phyloP scores from a whole-genome alignment of 1,284 basidiomycete genomes.

The Rhodotorula mucilaginosa region DNA sequence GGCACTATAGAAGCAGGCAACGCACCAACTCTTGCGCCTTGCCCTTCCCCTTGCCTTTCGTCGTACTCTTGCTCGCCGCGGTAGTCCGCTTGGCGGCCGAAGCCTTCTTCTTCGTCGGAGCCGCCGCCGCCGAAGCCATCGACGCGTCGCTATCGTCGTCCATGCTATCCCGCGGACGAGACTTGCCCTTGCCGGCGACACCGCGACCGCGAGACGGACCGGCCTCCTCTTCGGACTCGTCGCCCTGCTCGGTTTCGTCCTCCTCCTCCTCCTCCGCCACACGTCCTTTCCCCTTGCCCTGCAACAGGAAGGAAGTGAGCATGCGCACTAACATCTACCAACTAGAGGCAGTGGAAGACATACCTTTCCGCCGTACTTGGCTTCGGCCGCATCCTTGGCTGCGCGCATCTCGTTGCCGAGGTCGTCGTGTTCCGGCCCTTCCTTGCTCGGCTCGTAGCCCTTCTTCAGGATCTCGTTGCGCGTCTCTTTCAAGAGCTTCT shows the following conservation, averaged over 20 bases:
- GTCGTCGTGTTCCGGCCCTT: conserved; percentile 37
- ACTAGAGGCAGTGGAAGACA: background rate
- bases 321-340: too few species aligned
- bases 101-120: conserved; percentile 25
- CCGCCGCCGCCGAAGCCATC: conserved; percentile 19
- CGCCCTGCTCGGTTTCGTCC: conserved; percentile 14
- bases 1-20: background rate
- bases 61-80: conserved; percentile 44
- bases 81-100: background rate
- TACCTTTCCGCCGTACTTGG: conserved; percentile 39
- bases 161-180: conserved; percentile 25
- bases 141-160: conserved; percentile 28
- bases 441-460: conserved; percentile 27
- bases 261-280: conserved; percentile 13
- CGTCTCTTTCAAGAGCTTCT: conserved; percentile 36
- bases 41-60: conserved; percentile 27
- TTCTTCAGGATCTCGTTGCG: conserved; percentile 34
- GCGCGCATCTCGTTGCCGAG: conserved; percentile 26
- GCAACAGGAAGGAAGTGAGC: background rate
- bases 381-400: conserved; percentile 40
- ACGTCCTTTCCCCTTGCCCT: conserved; percentile 29
- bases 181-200: conserved; percentile 22
- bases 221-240: background rate
- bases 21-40: conserved; percentile 47
- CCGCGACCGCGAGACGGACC: background rate